Conservation (phyloP, 2,329 filamentous ascomycete genomes). For the Cyclaneusma minus region DNA sequence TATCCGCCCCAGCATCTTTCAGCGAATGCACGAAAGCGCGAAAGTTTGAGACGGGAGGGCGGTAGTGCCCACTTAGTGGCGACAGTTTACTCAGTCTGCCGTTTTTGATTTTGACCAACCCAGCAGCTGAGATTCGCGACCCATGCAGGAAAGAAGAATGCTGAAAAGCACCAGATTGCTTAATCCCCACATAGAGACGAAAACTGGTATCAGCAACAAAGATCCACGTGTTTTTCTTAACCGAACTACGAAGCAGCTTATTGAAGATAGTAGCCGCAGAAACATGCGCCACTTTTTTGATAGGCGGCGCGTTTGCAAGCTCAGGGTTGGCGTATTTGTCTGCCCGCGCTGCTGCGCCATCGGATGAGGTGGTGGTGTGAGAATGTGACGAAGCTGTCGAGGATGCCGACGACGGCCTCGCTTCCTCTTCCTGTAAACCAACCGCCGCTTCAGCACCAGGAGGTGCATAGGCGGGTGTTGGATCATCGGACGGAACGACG, state of each 20-base stretch:
- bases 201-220: constrained; percentile 81
- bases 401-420: neutral
- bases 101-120: constrained; percentile 70
- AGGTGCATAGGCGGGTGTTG: constrained; percentile 35
- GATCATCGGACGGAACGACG: constrained; percentile 46
- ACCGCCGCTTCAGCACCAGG: too few relatives aligned
- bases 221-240: constrained; percentile 84
- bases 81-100: constrained; percentile 62
- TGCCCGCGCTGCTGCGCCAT: constrained; percentile 40
- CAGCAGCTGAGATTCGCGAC: constrained; percentile 65
- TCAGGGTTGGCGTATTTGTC: constrained; percentile 51
- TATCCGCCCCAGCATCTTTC: constrained; percentile 60
- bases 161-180: constrained; percentile 76
- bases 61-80: constrained; percentile 65
- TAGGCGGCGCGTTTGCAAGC: constrained; percentile 42
- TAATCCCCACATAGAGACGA: constrained; percentile 78
- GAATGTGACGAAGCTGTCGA: constrained; percentile 20
- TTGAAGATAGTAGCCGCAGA: constrained; percentile 62
- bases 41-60: constrained; percentile 66
- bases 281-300: constrained; percentile 48
- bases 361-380: constrained; percentile 18
- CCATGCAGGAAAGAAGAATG: constrained; percentile 84
- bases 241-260: constrained; percentile 60
- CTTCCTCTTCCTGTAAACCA: neutral
- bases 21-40: constrained; percentile 64